Evolutionary conservation across 139 green algal genomes (phyloP).

Genomic region (Coelastrella sp.): DNA sequence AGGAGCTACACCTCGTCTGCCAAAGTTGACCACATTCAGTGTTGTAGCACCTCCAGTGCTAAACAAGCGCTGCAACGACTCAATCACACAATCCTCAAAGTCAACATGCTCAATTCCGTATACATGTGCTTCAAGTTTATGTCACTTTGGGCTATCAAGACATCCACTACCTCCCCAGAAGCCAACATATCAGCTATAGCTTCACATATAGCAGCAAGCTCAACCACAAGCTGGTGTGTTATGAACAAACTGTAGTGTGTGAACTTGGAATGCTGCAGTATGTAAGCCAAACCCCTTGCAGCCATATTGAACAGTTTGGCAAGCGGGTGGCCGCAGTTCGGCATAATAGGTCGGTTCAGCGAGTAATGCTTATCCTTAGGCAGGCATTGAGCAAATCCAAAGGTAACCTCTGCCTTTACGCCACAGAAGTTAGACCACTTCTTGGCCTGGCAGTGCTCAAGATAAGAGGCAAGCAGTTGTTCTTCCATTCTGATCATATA

Average conservation of each 20-base stretch:
- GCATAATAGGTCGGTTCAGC: slow-evolving; percentile 1
- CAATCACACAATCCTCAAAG: neutral
- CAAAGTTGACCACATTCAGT: neutral
- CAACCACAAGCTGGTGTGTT: neutral
- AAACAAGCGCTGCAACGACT: neutral
- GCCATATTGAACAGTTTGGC: neutral
- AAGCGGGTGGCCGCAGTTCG: neutral
- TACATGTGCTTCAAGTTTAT: neutral
- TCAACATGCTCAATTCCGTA: neutral
- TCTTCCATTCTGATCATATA: neutral
- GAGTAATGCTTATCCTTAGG: slow-evolving; percentile 22
- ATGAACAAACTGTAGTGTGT: slow-evolving; percentile 14
- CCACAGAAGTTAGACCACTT: neutral
- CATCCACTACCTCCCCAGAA: neutral
- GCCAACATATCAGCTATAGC: neutral
- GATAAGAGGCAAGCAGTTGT: neutral
- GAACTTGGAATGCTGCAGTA: neutral
- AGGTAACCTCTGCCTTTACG: neutral
- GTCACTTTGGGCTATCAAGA: neutral
- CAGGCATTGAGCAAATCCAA: neutral
- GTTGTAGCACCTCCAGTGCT: neutral
- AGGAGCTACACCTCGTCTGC: slow-evolving; percentile 2
- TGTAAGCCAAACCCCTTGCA: neutral
- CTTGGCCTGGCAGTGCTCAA: neutral
- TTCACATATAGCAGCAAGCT: neutral